Percentiles rank a stretch among this genome's conserved stretches.
phyloP scores from a whole-genome alignment of 164 flowering plant species.

The Tinospora cordifolia region DNA sequence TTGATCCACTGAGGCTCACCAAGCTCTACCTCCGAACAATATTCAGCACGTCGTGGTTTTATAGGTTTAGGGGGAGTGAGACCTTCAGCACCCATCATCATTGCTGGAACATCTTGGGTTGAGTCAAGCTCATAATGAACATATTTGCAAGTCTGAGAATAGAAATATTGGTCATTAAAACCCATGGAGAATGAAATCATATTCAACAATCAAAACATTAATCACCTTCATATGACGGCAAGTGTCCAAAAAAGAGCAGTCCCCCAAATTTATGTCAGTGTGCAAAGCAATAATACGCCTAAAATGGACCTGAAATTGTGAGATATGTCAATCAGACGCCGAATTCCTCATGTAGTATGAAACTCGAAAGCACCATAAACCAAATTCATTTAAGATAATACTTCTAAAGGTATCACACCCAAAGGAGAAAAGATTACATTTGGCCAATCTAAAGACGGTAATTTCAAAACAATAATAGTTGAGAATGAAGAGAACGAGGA shows the following conservation, averaged over 20 bases:
- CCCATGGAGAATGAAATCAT: slow-evolving; percentile 4
- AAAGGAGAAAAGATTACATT: too few species aligned
- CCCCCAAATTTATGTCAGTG: slow-evolving; percentile 89
- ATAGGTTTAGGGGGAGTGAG: slow-evolving; percentile 51
- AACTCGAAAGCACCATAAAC: slow-evolving; percentile 1
- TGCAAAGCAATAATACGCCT: slow-evolving; percentile 87
- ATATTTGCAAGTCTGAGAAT: slow-evolving; percentile 85
- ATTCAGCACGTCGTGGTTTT: slow-evolving; percentile 83
- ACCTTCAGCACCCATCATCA: slow-evolving; percentile 50
- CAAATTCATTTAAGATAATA: neutral
- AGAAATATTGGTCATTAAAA: slow-evolving; percentile 3
- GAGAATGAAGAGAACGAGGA: neutral
- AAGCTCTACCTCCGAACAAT: slow-evolving; percentile 95
- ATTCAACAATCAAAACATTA: neutral
- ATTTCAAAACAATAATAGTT: neutral
- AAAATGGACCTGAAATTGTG: slow-evolving; percentile 71
- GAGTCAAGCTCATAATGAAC: slow-evolving; percentile 97
- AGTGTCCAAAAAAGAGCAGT: slow-evolving; percentile 94
- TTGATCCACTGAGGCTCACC: slow-evolving; percentile 97
- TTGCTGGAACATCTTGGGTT: slow-evolving; percentile 60
- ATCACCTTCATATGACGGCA: slow-evolving; percentile 98
- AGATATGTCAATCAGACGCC: neutral
- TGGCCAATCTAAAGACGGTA: neutral
- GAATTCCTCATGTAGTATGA: neutral
- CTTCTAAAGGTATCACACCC: too few species aligned